Evolutionary conservation across 768 basidiomycete genomes (phyloP).

Genomic region (Tylopilus sp.): DNA sequence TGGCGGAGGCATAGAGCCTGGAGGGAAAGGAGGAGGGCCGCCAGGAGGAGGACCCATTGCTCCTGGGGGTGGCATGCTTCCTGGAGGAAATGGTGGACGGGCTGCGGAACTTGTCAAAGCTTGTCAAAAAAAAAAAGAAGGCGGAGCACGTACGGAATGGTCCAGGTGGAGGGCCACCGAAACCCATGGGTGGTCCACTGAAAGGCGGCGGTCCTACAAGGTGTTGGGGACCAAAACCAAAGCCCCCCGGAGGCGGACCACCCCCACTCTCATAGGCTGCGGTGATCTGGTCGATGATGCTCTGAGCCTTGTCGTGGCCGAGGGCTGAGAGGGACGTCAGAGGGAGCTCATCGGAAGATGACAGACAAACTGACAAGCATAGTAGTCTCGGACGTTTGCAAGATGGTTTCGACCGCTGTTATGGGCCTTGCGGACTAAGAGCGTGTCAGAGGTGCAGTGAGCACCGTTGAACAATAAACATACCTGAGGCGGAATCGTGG

Average conservation of each 20-base stretch:
- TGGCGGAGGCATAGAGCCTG: conserved; percentile 48
- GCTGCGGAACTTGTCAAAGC: conserved; percentile 32
- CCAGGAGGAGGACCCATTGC: conserved; percentile 53
- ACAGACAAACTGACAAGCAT: conserved; percentile 64
- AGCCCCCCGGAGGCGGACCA: conserved; percentile 84
- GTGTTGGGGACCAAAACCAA: conserved; percentile 83
- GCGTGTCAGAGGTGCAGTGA: conserved; percentile 2
- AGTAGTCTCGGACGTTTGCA: conserved; percentile 95
- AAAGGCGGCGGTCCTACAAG: conserved; percentile 55
- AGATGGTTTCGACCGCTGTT: conserved; percentile 97
- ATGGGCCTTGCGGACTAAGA: conserved; percentile 91
- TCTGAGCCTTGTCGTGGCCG: conserved; percentile 96
- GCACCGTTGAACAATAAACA: conserved; percentile 15
- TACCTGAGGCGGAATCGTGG: conserved; percentile 91
- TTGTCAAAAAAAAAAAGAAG: background rate
- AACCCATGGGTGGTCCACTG: conserved; percentile 52
- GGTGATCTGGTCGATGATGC: conserved; percentile 97
- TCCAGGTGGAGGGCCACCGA: conserved; percentile 48
- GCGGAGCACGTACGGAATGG: conserved; percentile 16
- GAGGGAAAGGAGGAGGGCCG: conserved; percentile 74
- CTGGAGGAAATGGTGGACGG: conserved; percentile 72
- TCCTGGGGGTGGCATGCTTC: conserved; percentile 43
- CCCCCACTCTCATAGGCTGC: conserved; percentile 85
- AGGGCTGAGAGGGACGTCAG: conserved; percentile 48
- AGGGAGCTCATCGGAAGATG: background rate